phyloP scores from a whole-genome alignment of 2,329 filamentous ascomycete genomes.

The Mycosphaerelloides madeirae region DNA sequence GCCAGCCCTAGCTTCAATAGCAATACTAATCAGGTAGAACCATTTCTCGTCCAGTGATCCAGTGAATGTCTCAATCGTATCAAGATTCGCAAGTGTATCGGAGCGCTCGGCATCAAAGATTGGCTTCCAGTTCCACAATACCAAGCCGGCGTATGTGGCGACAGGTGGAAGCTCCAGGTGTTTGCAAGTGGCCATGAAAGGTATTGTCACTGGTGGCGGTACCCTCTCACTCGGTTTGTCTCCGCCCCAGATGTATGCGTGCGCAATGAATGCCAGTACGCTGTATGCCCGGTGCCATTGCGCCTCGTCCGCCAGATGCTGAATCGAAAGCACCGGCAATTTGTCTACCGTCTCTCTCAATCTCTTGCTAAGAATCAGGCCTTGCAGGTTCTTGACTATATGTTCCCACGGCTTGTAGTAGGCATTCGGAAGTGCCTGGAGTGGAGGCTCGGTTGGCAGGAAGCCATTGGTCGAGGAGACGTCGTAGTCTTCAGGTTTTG shows the following conservation, averaged over 20 bases:
- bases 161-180: conserved; percentile 80
- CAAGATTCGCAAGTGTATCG: conserved; percentile 80
- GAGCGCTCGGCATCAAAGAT: conserved; percentile 78
- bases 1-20: conserved; percentile 87
- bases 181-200: conserved; percentile 68
- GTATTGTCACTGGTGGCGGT: conserved; percentile 76
- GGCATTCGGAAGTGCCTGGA: conserved; percentile 74
- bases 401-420: conserved; percentile 97
- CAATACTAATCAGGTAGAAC: conserved; percentile 95
- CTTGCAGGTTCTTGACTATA: conserved; percentile 78
- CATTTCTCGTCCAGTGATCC: conserved; percentile 94
- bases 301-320: conserved; percentile 71
- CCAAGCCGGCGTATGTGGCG: conserved; percentile 86
- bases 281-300: conserved; percentile 90
- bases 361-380: conserved; percentile 77
- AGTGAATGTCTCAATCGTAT: conserved; percentile 84
- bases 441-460: conserved; percentile 73
- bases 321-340: conserved; percentile 77
- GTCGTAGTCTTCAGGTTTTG: conserved; percentile 68
- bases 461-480: conserved; percentile 78
- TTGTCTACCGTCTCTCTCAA: conserved; percentile 73
- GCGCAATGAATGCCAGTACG: conserved; percentile 71
- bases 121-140: conserved; percentile 95
- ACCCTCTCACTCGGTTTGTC: conserved; percentile 65
- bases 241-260: conserved; percentile 88